phyloP scores from a whole-genome alignment of 805 yeast species.

The Candida broadrunensis region DNA sequence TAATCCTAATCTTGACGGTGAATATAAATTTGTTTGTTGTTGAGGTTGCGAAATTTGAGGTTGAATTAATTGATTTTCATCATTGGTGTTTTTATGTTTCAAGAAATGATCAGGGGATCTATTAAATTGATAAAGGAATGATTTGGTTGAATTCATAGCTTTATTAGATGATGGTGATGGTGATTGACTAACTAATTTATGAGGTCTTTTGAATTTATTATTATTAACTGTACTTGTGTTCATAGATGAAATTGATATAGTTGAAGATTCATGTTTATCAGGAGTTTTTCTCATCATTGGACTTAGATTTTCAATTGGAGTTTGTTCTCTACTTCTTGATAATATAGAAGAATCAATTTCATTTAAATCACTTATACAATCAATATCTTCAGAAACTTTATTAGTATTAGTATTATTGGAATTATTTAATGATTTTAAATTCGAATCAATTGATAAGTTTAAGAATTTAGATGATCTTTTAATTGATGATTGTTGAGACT shows the following conservation, averaged over 20 bases:
- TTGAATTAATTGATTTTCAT: not conserved
- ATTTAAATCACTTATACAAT: slow-evolving; percentile 21
- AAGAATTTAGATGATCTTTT: slow-evolving; percentile 41
- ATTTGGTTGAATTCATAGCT: not conserved
- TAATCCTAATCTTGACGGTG: slow-evolving; percentile 26
- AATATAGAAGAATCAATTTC: slow-evolving; percentile 19
- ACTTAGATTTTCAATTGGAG: slow-evolving; percentile 10
- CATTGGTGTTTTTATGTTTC: not conserved
- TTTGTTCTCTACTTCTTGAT: slow-evolving; percentile 3
- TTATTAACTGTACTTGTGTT: slow-evolving; percentile 2
- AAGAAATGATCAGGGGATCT: not conserved
- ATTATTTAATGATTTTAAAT: slow-evolving; percentile 3
- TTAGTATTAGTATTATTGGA: not conserved
- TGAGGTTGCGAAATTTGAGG: not conserved
- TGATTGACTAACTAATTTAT: slow-evolving; percentile 39
- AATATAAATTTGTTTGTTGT: slow-evolving; percentile 10
- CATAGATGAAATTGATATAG: slow-evolving; percentile 4
- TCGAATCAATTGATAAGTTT: slow-evolving; percentile 37
- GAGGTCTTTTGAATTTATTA: slow-evolving; percentile 43
- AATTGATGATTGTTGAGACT: slow-evolving; percentile 18
- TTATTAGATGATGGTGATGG: slow-evolving; percentile 35
- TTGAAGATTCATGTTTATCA: not conserved
- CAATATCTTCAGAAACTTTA: slow-evolving; percentile 14
- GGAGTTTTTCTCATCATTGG: slow-evolving; percentile 5
- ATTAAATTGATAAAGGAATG: not conserved